A percentile compares a stretch with the other conserved stretches of the same genome.
phyloP scores from a whole-genome alignment of 768 basidiomycete genomes.

The Phaeotremella fagi region DNA sequence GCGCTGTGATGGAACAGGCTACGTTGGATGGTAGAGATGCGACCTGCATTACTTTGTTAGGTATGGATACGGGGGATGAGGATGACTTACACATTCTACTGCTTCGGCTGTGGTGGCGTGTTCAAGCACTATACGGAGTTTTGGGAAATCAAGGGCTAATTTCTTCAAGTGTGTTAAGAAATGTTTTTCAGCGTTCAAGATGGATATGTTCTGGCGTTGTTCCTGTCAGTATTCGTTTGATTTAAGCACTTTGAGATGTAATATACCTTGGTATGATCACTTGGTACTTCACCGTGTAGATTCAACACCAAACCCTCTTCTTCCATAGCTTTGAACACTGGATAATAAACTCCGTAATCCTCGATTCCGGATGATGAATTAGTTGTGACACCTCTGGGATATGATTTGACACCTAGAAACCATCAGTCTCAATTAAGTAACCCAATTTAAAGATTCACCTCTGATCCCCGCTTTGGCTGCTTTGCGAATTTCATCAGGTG shows the following conservation, averaged over 20 bases:
- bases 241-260: background rate
- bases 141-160: conserved; percentile 77
- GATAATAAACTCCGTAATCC: conserved; percentile 88
- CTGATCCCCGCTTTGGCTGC: conserved; percentile 78
- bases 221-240: no score
- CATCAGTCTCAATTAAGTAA: background rate
- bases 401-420: conserved; percentile 76
- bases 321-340: conserved; percentile 90
- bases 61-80: background rate
- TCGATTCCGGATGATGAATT: conserved; percentile 96
- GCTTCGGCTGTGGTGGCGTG: conserved; percentile 93
- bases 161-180: conserved; percentile 84
- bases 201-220: conserved; percentile 85
- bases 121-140: conserved; percentile 89
- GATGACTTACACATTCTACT: conserved; percentile 69
- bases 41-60: conserved; percentile 20
- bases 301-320: conserved; percentile 90
- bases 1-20: conserved; percentile 93
- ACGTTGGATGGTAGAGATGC: conserved; percentile 64
- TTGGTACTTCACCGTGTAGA: conserved; percentile 90
- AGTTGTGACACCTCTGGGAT: conserved; percentile 95
- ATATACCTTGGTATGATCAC: conserved; percentile 62
- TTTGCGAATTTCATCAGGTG: conserved; percentile 82
- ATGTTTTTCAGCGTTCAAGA: conserved; percentile 84
- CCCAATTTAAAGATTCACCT: conserved; percentile 46